These are phyloP conservation scores for Lachancea thermotolerans DNA, from an alignment of 805 yeast species.

Conservation along the genomic window DNA sequence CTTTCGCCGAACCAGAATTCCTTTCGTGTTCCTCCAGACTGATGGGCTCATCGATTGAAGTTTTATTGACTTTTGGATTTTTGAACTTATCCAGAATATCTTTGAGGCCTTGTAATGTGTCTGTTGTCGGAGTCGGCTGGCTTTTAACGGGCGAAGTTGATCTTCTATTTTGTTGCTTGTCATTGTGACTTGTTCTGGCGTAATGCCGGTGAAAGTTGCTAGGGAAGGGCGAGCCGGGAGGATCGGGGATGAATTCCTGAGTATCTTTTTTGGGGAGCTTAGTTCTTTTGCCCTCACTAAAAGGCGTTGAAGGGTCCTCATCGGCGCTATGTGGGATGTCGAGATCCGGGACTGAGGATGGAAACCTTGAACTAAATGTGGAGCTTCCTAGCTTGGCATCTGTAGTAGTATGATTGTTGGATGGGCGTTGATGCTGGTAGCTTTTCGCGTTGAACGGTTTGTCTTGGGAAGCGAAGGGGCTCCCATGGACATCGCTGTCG, in stretches of 20 bases:
- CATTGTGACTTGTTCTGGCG: conserved; percentile 19
- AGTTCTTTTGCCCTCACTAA: conserved; percentile 1
- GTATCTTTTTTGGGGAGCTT: conserved; percentile 3
- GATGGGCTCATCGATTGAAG: not conserved
- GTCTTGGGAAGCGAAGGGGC: conserved; percentile 6
- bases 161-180: conserved; percentile 13
- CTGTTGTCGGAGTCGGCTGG: conserved; percentile 13
- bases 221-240: conserved; percentile 13
- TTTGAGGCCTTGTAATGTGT: conserved; percentile 14
- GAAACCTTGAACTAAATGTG: conserved; percentile 5
- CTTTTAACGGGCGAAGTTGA: conserved; percentile 23
- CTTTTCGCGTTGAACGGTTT: conserved; percentile 27
- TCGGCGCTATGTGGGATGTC: not conserved
- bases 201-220: conserved; percentile 18
- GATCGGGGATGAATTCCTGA: not conserved
- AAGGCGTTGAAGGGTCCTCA: not conserved
- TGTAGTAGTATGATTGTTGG: not conserved
- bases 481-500: conserved; percentile 7
- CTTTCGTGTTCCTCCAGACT: conserved; percentile 5
- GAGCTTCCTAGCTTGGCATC: conserved; percentile 3
- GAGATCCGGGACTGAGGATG: not conserved
- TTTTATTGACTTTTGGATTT: not conserved
- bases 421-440: conserved; percentile 16
- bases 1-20: too few relatives aligned
- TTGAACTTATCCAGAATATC: conserved; percentile 15